Evolutionary conservation across 2,329 filamentous ascomycete genomes (phyloP).

Genomic region (Didymella segeticola): DNA sequence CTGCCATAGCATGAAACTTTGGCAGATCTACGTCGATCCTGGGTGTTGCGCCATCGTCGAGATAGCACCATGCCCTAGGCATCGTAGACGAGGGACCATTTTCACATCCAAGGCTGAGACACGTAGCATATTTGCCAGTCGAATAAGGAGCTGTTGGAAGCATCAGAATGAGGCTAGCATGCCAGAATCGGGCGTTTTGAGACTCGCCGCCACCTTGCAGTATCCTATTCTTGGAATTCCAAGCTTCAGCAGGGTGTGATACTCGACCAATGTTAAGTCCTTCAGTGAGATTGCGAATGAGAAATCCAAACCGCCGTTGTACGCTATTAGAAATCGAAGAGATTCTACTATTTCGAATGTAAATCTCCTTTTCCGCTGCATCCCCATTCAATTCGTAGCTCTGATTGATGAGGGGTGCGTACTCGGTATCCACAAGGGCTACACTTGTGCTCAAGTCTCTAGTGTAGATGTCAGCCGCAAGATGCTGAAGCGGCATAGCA

Average conservation of each 20-base stretch:
- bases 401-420: neutral
- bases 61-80: slow-evolving; percentile 17
- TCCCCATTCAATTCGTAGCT: neutral
- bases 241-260: slow-evolving; percentile 6
- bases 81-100: neutral
- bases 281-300: slow-evolving; percentile 10
- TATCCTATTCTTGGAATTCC: slow-evolving; percentile 17
- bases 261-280: neutral
- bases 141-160: neutral
- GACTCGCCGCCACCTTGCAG: slow-evolving; percentile 10
- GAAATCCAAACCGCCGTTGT: slow-evolving; percentile 17
- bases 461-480: slow-evolving; percentile 16
- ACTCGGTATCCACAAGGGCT: neutral
- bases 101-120: slow-evolving; percentile 15
- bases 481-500: slow-evolving; percentile 14
- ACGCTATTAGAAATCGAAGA: slow-evolving; percentile 8
- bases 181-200: slow-evolving; percentile 1
- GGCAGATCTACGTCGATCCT: slow-evolving; percentile 3
- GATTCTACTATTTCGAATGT: slow-evolving; percentile 19
- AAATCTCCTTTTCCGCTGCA: slow-evolving; percentile 10
- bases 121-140: neutral
- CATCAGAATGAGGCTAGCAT: slow-evolving; percentile 10
- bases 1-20: slow-evolving; percentile 2
- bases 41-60: slow-evolving; percentile 2
- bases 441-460: slow-evolving; percentile 15